Evolutionary conservation across 139 green algal species (phyloP).

Genomic region (Chlamydomonas eustigma): DNA sequence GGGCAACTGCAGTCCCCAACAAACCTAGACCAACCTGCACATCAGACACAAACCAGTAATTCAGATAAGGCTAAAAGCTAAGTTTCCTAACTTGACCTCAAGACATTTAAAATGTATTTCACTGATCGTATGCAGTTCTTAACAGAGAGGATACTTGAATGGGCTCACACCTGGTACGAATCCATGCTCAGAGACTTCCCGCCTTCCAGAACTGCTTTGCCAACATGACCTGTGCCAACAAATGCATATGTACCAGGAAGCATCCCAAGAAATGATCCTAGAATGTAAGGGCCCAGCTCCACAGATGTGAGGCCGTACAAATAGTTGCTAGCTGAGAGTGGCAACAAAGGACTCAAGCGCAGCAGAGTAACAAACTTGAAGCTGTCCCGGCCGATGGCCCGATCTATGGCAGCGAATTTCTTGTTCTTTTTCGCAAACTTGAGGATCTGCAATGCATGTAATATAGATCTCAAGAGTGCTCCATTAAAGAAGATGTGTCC

Average conservation of each 20-base stretch:
- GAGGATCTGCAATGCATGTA: constrained; percentile 12
- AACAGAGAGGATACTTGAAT: not conserved
- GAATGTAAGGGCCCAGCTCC: constrained; percentile 72
- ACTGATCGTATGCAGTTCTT: not conserved
- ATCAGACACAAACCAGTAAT: not conserved
- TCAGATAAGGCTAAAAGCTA: constrained; percentile 2
- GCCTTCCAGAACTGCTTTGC: constrained; percentile 47
- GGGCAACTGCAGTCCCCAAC: constrained; percentile 45
- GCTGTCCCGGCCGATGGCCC: constrained; percentile 79
- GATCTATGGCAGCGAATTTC: constrained; percentile 84
- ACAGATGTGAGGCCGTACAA: constrained; percentile 87
- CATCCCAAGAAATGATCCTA: constrained; percentile 85
- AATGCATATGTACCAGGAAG: constrained; percentile 90
- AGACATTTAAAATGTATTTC: not conserved
- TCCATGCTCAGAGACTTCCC: constrained; percentile 31
- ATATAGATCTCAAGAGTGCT: no score
- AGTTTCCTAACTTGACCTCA: not conserved
- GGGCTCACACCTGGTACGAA: constrained; percentile 31
- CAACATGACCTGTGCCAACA: constrained; percentile 61
- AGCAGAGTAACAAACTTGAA: constrained; percentile 94
- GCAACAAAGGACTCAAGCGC: constrained; percentile 85
- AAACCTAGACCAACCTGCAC: constrained; percentile 60
- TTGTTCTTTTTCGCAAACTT: constrained; percentile 33
- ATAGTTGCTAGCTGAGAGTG: constrained; percentile 87
- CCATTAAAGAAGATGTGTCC: no score